Base-by-base conservation (phyloP, 768 basidiomycete species). In the Hericium erinaceus region DNA sequence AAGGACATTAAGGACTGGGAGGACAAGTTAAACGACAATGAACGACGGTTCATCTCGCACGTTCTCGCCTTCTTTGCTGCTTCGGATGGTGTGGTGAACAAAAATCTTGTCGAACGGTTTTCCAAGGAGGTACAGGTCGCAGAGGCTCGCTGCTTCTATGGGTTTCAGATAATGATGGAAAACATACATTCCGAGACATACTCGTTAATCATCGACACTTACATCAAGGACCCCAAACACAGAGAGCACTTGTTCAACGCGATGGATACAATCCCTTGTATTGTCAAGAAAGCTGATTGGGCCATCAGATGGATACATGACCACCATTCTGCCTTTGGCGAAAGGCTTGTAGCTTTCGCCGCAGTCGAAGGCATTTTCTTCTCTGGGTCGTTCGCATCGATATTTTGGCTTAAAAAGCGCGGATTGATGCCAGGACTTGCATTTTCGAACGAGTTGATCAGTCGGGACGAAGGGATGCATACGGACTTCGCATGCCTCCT, bases 131-230 rank as follows among this genome's bases (percentile, higher is more conserved):
- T 97, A 1, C 93, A 95, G 68, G 79, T 78, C 4, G 89, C 93
- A 3, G 95, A 97, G 69, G 94, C 92, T 2, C 86, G 93, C 3
- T 95, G 90, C 70, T 98, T 97, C 74, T 95, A 95, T 66, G 94
- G 94, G 11, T 95, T 95, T 77, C 93, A 97, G 70, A 92, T 95
- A 65, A 95, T 95, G 93, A 95, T 66, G 93, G 94, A 97, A 12
- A 94, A 97, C 69, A 94, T 92, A 0, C 95, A 97, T 73, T 98
- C 73, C 93, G 90, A 0, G 94, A 88, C 8, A 89, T 90, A 0
- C 73, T 95, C 94, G 0, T 82, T 97, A 40, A 84, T 95, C 64
- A 94, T 98, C 68, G 92, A 95, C 69, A 89, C 86, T 7, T 95
- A 95, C 69, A 89, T 97, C 72, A 90, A 88, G 69, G 93, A 97